These are phyloP conservation scores for Selaginella moellendorffii DNA, from an alignment of 75 land plant genomes.

Conservation along the genomic window DNA sequence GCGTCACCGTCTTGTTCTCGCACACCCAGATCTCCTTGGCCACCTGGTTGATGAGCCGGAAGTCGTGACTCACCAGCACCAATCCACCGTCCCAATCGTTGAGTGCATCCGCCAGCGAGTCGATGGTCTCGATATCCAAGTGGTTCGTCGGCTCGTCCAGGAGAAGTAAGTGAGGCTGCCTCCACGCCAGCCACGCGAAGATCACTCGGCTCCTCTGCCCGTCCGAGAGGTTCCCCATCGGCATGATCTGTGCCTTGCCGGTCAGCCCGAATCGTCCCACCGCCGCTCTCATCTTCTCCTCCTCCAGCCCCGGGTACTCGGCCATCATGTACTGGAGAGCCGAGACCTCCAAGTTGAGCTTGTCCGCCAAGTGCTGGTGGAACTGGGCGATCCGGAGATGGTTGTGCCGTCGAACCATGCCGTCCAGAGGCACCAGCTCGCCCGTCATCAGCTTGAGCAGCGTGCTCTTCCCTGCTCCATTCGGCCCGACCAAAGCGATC, in stretches of 20 bases:
- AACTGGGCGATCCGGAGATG: slow-evolving; percentile 74
- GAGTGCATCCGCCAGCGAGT: slow-evolving; percentile 72
- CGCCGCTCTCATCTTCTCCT: slow-evolving; percentile 79
- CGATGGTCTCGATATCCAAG: slow-evolving; percentile 79
- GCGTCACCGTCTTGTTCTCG: slow-evolving; percentile 50
- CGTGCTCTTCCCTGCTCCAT: slow-evolving; percentile 96
- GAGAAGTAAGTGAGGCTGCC: slow-evolving; percentile 60
- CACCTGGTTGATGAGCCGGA: slow-evolving; percentile 83
- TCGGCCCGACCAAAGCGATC: slow-evolving; percentile 79
- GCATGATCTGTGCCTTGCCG: slow-evolving; percentile 73
- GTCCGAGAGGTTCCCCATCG: slow-evolving; percentile 74
- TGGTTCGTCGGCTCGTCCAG: slow-evolving; percentile 85
- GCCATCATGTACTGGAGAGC: slow-evolving; percentile 65
- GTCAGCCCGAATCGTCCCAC: slow-evolving; percentile 63
- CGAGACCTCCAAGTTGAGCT: slow-evolving; percentile 52
- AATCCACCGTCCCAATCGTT: slow-evolving; percentile 92
- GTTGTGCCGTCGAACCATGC: slow-evolving; percentile 81
- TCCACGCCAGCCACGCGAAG: slow-evolving; percentile 77
- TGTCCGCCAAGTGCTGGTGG: slow-evolving; percentile 78
- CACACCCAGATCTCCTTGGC: slow-evolving; percentile 91
- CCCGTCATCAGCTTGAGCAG: slow-evolving; percentile 86
- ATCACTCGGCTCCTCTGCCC: slow-evolving; percentile 68
- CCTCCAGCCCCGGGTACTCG: slow-evolving; percentile 73
- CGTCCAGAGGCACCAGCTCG: slow-evolving; percentile 57
- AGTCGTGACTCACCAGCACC: slow-evolving; percentile 84